Evolutionary conservation across 2,329 filamentous ascomycete genomes (phyloP), one percentile per base, ranked within the genome.

Genomic region (Talaromyces sp.): DNA sequence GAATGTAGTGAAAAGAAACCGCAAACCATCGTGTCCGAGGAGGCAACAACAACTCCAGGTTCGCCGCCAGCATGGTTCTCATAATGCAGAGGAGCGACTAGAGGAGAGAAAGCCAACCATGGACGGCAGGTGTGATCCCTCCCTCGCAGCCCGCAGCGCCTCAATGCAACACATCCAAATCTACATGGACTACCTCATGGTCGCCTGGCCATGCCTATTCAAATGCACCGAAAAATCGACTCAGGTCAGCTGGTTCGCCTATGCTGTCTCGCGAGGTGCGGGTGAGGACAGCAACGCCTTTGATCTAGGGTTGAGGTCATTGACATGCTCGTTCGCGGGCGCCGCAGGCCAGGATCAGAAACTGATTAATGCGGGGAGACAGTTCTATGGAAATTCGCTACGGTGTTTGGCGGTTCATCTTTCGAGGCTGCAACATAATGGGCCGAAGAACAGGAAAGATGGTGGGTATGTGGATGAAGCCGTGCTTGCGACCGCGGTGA

Each of bases 401-500:
- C 33, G 52, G 11, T 37, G 52, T 25, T 37, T 56, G 33, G 52
- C 52, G 2, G 22, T n/a, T 22, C 22, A 56, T 15, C 19, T 56
- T 3, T 56, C 52, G n/a, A 56, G 6, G 5, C 5, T 56, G 31
- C 50, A 37, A n/a, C 5, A 37, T 37, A 10, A 31, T 3, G 27
- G 10, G n/a, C n/a, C 52, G 9, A 5, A 22, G 15, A 52, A 13
- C 9, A 35, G 8, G 45, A 54, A 54, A 54, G n/a, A 11, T 22
- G 31, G n/a, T 2, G 52, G n/a, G 1, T 22, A 15, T 37, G 31
- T 56, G 33, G 52, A 37, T 9, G 52, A 56, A 39, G n/a, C n/a
- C 10, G 33, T 56, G 8, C 52, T 79, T 2, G 73, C 73, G 2
- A 71, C 75, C 1, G 75, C 74, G 15, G 73, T 78, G n/a, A 62